Conservation (phyloP, 306 rosid genomes). For the Geum urbanum region DNA sequence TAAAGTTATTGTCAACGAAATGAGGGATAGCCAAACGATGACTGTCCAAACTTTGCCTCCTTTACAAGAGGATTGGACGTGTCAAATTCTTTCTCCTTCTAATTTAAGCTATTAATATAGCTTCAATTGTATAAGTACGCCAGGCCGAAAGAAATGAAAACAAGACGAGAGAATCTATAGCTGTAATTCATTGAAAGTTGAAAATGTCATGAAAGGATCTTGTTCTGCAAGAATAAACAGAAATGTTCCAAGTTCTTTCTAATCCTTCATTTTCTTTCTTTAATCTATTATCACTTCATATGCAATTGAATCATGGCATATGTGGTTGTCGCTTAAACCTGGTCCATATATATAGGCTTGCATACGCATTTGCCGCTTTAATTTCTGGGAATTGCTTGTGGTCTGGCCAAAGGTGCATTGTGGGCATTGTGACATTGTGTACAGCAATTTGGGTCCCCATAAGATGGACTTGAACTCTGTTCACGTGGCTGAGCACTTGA, state of each 20-base stretch:
- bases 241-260: conserved; percentile 26
- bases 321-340: not conserved
- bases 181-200: conserved; percentile 15
- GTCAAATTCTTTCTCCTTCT: conserved; percentile 34
- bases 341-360: no score
- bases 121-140: conserved; percentile 26
- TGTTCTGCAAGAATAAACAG: conserved; percentile 31
- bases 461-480: not conserved
- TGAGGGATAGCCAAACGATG: conserved; percentile 28
- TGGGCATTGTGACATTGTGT: not conserved
- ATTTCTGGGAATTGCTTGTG: not conserved
- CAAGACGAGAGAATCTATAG: conserved; percentile 25
- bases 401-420: not conserved
- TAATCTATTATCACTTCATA: not conserved
- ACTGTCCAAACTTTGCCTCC: conserved; percentile 25
- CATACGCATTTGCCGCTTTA: no score
- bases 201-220: conserved; percentile 26
- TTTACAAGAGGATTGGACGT: conserved; percentile 26
- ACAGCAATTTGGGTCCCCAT: not conserved
- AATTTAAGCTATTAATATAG: conserved; percentile 35
- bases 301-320: not conserved
- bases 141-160: not conserved
- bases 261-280: not conserved
- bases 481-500: not conserved
- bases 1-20: conserved; percentile 24